Conservation (phyloP, 805 yeast species). For the Ogataea thermomethanolica region DNA sequence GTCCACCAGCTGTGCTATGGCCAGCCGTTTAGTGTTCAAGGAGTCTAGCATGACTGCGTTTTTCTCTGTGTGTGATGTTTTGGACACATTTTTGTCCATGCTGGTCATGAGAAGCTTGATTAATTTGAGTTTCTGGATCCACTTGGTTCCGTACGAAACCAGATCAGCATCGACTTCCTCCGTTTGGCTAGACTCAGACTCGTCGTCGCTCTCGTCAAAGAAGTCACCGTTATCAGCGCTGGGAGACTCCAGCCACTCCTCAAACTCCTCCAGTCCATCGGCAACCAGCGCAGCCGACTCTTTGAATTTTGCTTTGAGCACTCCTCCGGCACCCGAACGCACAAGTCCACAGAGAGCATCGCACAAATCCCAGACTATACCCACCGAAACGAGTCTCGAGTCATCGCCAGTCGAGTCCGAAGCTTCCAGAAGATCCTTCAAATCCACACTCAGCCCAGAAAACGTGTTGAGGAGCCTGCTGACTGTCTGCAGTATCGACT, state of each 20-base stretch:
- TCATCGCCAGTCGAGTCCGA: conserved; percentile 18
- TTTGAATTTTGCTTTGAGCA: conserved; percentile 45
- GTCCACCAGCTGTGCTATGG: conserved; percentile 49
- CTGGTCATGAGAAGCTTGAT: conserved; percentile 57
- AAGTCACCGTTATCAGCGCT: conserved; percentile 47
- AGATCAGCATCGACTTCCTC: conserved; percentile 21
- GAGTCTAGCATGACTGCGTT: conserved; percentile 45
- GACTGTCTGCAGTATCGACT: conserved; percentile 30
- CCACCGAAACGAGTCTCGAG: conserved; percentile 54
- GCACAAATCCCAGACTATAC: conserved; percentile 69
- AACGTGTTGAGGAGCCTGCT: conserved; percentile 16
- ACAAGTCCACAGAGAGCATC: conserved; percentile 43
- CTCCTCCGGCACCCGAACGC: conserved; percentile 49
- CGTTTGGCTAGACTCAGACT: conserved; percentile 25
- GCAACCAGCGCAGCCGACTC: conserved; percentile 44
- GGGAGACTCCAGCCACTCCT: conserved; percentile 68
- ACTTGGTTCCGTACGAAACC: conserved; percentile 38
- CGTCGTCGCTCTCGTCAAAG: conserved; percentile 32
- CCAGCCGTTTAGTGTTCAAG: conserved; percentile 41
- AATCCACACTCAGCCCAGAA: conserved; percentile 19
- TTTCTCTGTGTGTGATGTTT: conserved; percentile 21
- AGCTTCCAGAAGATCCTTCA: conserved; percentile 12
- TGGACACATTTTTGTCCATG: conserved; percentile 54
- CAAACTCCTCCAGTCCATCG: conserved; percentile 66
- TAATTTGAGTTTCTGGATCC: conserved; percentile 53